Base-by-base conservation (phyloP, 257 asterid species). In the Misopates orontium region DNA sequence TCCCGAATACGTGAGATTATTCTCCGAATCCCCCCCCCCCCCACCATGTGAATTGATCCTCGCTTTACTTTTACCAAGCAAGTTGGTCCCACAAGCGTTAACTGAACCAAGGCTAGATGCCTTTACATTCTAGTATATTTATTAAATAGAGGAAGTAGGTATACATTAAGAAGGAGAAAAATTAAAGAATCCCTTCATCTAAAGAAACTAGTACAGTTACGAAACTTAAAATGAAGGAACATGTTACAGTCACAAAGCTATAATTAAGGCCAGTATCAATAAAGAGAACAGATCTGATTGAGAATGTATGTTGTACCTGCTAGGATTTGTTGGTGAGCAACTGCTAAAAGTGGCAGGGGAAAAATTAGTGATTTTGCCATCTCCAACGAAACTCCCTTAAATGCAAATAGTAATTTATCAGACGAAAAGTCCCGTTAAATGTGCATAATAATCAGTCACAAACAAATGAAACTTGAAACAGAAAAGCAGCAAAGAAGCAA, bases 281-380 rank as follows among this genome's bases (percentile, higher is more conserved):
- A 9, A 36, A 10, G 42, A 57, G 31, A 65, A 17, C 25, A 52
- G 49, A 1, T 69, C 18, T 22, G 54, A 58, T 19, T 24, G 20
- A 54, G 42, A 59, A 61, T 70, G 59, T 50, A 36, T 44, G 54
- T 17, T 44, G 36, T 78, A 85, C 99, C 99, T 83, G 99, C 91
- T 74, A 93, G 83, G 57, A 93, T 87, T 80, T 86, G 99, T 82
- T 93, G 99, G 85, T 90, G 78, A 71, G 99, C 83, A 77, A 88
- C 84, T 1, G 96, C 71, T 57, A 85, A 62, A 78, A 93, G 96
- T 68, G 92, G 99, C 66, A 90, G 74, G 31, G 90, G 95, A 72
- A 93, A 93, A 39, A 76, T 73, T 24, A 80, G 78, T 18, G 89
- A 80, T 78, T 86, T 90, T 66, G 94, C 90, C 84, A 69, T 74